Conservation (phyloP, 2,329 filamentous ascomycete genomes). For the Huntiella decipiens region DNA sequence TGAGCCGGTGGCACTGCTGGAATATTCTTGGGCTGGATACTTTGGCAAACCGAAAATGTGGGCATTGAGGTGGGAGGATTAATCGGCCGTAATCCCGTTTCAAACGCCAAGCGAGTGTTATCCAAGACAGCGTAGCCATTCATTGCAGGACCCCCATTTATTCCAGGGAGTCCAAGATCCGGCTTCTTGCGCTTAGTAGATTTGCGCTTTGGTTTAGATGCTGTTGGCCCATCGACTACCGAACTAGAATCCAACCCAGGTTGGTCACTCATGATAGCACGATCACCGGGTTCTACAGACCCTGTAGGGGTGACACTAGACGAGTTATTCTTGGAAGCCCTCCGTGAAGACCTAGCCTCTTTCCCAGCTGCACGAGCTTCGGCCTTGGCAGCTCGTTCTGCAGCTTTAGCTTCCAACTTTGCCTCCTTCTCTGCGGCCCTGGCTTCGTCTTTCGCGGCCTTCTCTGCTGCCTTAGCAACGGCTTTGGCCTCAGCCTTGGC, state of each 20-base stretch:
- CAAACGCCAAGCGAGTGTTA: not conserved
- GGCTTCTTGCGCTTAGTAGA: constrained; percentile 4
- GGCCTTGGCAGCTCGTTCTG: not conserved
- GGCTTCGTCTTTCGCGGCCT: constrained; percentile 5
- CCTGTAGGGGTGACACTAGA: not conserved
- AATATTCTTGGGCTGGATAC: no score
- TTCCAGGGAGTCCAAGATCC: not conserved
- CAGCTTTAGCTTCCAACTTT: constrained; percentile 6
- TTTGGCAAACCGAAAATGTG: not conserved
- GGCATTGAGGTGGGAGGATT: not conserved
- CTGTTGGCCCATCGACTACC: not conserved
- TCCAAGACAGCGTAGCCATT: not conserved
- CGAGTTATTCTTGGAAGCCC: not conserved
- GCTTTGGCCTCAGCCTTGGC: constrained; percentile 7
- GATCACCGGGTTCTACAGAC: not conserved
- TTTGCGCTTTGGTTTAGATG: constrained; percentile 4
- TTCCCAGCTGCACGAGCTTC: not conserved
- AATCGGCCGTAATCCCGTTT: not conserved
- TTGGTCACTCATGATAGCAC: no score
- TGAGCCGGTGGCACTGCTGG: no score
- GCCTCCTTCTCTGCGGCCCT: constrained; percentile 8
- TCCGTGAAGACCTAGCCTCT: not conserved
- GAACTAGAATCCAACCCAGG: no score
- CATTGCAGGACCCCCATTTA: no score
- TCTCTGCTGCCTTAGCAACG: constrained; percentile 5